These are phyloP conservation scores for Ogataea neopini DNA, from an alignment of 805 yeast genomes.

Conservation along the genomic window DNA sequence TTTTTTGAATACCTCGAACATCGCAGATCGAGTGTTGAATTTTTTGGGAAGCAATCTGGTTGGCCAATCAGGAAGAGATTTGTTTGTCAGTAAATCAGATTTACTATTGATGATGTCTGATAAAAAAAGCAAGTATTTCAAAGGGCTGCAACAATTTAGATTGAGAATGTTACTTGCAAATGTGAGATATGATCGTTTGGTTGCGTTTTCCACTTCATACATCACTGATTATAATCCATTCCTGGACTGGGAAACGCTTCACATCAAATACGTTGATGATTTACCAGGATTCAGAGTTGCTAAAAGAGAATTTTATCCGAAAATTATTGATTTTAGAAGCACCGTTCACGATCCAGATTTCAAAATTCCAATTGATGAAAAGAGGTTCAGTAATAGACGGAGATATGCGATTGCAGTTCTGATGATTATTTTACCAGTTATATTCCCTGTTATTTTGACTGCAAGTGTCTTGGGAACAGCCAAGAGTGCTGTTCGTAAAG, in stretches of 20 bases:
- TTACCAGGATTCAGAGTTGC: slow-evolving; percentile 41
- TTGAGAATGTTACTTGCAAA: slow-evolving; percentile 68
- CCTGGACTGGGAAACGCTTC: slow-evolving; percentile 47
- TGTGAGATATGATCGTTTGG: slow-evolving; percentile 79
- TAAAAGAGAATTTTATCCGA: slow-evolving; percentile 43
- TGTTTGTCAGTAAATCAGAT: slow-evolving; percentile 55
- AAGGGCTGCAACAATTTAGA: slow-evolving; percentile 59
- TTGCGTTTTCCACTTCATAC: slow-evolving; percentile 81
- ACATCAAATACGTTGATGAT: slow-evolving; percentile 48
- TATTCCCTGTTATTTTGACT: slow-evolving; percentile 28
- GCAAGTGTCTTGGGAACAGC: slow-evolving; percentile 30
- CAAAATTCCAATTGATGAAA: not conserved
- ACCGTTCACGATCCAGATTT: slow-evolving; percentile 25
- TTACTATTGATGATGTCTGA: slow-evolving; percentile 55
- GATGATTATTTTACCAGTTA: slow-evolving; percentile 16
- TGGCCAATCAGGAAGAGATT: slow-evolving; percentile 72
- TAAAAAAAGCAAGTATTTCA: slow-evolving; percentile 48
- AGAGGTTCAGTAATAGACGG: slow-evolving; percentile 10
- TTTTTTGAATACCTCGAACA: slow-evolving; percentile 42
- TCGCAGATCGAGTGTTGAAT: slow-evolving; percentile 42
- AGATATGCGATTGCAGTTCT: slow-evolving; percentile 10
- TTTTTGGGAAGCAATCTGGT: slow-evolving; percentile 53
- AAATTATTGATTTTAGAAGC: slow-evolving; percentile 50
- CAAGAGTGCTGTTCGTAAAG: slow-evolving; percentile 26
- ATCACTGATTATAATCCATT: slow-evolving; percentile 77